phyloP scores from a whole-genome alignment of 1,284 basidiomycete species.

The Mycena citricolor region DNA sequence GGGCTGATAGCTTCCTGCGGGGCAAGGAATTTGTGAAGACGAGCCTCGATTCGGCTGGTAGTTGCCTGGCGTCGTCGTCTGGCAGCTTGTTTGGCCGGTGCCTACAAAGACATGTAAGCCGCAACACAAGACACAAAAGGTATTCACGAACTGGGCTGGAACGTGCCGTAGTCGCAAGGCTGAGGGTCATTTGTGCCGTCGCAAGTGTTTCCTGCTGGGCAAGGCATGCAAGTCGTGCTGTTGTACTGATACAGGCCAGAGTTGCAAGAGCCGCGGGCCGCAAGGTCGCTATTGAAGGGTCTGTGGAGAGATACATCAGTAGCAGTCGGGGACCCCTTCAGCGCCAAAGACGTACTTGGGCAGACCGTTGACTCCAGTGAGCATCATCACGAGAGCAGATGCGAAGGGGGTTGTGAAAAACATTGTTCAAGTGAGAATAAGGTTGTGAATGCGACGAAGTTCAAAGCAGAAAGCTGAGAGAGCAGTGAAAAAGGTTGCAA shows the following conservation, averaged over 20 bases:
- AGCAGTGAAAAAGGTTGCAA: no score
- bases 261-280: conserved; percentile 1
- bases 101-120: not conserved
- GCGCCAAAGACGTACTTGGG: conserved; percentile 2
- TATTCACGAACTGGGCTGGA: no score
- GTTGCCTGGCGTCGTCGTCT: not conserved
- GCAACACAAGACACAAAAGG: no score
- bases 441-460: no score
- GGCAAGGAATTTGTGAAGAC: not conserved
- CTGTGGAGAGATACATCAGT: not conserved
- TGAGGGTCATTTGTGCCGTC: not conserved
- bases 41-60: conserved; percentile 1
- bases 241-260: not conserved
- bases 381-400: conserved; percentile 3
- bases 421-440: no score
- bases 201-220: conserved; percentile 6
- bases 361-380: conserved; percentile 2
- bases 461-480: no score
- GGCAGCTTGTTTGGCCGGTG: not conserved
- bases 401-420: conserved; percentile 2
- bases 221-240: not conserved
- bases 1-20: no score
- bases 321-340: not conserved
- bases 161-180: conserved; percentile 3
- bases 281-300: conserved; percentile 2